Conservation (phyloP, 805 yeast species). For the Starmerella apis region DNA sequence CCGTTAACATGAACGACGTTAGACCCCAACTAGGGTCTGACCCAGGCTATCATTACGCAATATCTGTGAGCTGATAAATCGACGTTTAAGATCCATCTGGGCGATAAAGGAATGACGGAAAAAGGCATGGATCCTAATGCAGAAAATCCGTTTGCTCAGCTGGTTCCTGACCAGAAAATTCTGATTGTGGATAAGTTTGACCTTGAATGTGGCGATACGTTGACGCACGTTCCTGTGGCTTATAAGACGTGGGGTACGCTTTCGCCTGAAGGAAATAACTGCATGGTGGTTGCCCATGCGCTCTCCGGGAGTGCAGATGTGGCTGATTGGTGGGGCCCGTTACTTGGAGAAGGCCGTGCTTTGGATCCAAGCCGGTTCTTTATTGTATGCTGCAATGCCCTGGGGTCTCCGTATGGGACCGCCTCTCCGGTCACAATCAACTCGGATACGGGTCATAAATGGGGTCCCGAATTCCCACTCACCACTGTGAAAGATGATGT, state of each 20-base stretch:
- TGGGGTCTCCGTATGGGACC: conserved; percentile 94
- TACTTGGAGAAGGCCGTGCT: conserved; percentile 73
- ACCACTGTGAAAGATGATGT: conserved; percentile 93
- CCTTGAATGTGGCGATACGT: conserved; percentile 58
- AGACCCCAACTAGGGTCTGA: neutral
- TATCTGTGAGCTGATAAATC: conserved; percentile 1
- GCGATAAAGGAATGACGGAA: neutral
- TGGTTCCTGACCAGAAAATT: conserved; percentile 69
- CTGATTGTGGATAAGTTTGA: conserved; percentile 63
- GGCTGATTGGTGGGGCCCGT: conserved; percentile 98
- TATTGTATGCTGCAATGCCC: conserved; percentile 78
- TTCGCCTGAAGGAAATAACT: conserved; percentile 59
- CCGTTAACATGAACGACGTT: too few relatives aligned
- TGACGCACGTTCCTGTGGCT: conserved; percentile 76
- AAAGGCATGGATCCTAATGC: conserved; percentile 22
- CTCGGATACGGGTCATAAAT: conserved; percentile 63
- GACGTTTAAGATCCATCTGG: neutral
- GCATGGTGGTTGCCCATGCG: conserved; percentile 89
- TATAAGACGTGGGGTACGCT: conserved; percentile 92
- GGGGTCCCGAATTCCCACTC: conserved; percentile 92
- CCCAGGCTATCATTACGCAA: conserved; percentile 1
- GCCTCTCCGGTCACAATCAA: conserved; percentile 84
- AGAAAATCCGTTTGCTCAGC: conserved; percentile 53
- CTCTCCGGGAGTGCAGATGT: conserved; percentile 93
- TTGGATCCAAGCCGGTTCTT: conserved; percentile 85